phyloP scores from a whole-genome alignment of 2,329 filamentous ascomycete species.

The Phialophora chinensis region DNA sequence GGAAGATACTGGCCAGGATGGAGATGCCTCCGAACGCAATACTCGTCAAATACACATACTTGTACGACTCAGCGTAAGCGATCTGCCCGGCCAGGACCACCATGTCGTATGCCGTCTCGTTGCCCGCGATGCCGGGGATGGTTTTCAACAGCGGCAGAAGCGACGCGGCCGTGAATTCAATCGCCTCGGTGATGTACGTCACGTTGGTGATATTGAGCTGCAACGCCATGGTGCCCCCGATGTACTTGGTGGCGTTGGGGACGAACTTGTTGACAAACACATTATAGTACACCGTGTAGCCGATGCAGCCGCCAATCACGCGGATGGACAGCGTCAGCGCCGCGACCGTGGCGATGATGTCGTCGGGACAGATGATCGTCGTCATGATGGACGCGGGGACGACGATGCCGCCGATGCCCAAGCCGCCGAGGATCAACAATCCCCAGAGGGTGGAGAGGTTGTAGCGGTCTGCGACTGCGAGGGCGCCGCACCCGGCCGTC shows the following conservation, averaged over 20 bases:
- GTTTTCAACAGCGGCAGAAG: conserved; percentile 59
- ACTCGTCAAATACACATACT: conserved; percentile 66
- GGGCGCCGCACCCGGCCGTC: conserved; percentile 66
- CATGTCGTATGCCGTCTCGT: conserved; percentile 55
- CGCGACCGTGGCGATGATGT: conserved; percentile 72
- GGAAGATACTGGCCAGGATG: conserved; percentile 63
- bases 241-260: conserved; percentile 53
- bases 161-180: conserved; percentile 60
- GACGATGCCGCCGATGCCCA: conserved; percentile 72
- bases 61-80: conserved; percentile 64
- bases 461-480: conserved; percentile 58
- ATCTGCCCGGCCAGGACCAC: conserved; percentile 63
- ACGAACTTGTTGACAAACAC: conserved; percentile 56
- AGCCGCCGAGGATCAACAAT: conserved; percentile 64
- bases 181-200: conserved; percentile 56
- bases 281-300: conserved; percentile 65
- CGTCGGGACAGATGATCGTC: conserved; percentile 71
- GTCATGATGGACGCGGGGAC: conserved; percentile 71
- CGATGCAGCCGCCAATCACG: conserved; percentile 70
- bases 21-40: conserved; percentile 66
- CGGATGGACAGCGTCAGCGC: conserved; percentile 73
- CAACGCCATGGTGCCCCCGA: conserved; percentile 58
- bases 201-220: conserved; percentile 58
- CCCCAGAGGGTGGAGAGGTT: conserved; percentile 63
- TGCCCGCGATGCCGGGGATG: conserved; percentile 58